Conservation (phyloP, 1,284 basidiomycete genomes). For the Rhodotorula sp. region DNA sequence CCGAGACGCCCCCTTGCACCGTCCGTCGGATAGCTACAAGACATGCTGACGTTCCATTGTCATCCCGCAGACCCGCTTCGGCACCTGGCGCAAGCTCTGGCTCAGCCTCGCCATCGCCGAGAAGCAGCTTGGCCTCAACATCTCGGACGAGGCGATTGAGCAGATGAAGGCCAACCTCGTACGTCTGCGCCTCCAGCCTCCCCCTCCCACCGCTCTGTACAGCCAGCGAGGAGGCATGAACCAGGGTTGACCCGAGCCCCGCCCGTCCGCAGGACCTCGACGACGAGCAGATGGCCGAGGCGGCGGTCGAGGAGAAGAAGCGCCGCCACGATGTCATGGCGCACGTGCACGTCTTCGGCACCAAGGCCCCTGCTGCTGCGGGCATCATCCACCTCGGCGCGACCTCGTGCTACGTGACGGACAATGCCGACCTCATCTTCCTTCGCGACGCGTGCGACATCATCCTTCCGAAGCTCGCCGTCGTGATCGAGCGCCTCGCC, state of each 20-base stretch:
- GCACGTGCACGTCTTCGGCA: constrained; percentile 96
- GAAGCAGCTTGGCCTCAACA: constrained; percentile 89
- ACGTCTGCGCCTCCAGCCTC: no score
- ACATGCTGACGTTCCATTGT: not conserved
- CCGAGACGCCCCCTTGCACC: no score
- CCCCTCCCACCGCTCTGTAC: not conserved
- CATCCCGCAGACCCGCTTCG: constrained; percentile 76
- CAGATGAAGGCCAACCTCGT: constrained; percentile 93
- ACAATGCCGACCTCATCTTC: constrained; percentile 98
- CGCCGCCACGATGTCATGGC: constrained; percentile 99
- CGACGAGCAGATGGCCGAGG: constrained; percentile 85
- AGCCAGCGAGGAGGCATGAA: no score
- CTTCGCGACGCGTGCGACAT: constrained; percentile 82
- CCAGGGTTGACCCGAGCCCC: not conserved
- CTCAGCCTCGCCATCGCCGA: constrained; percentile 94
- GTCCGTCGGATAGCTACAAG: no score
- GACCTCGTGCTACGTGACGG: constrained; percentile 98
- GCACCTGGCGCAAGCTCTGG: constrained; percentile 97
- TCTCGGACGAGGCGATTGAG: constrained; percentile 85
- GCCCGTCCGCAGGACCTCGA: constrained; percentile 66
- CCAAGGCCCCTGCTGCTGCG: constrained; percentile 85
- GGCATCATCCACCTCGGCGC: constrained; percentile 97
- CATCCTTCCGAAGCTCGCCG: constrained; percentile 80
- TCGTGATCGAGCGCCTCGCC: constrained; percentile 85
- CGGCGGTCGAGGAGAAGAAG: constrained; percentile 94